Base-by-base conservation (phyloP, 1,284 basidiomycete species). In the Ganoderma lucidum region DNA sequence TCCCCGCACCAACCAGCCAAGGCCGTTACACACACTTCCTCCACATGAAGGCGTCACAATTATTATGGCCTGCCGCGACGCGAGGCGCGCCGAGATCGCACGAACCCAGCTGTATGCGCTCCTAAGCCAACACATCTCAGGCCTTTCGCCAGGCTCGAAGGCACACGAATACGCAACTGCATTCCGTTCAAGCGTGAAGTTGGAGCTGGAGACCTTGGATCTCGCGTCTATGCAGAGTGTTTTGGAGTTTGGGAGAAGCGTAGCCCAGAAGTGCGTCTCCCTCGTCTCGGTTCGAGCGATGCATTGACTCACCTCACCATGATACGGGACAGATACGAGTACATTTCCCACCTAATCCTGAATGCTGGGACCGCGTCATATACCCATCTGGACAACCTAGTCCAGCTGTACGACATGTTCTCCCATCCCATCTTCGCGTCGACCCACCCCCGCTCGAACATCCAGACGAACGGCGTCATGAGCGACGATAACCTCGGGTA, bases 341-440 rank as follows among this genome's bases (percentile, higher is more conserved):
- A 96, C 75, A 83, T 35, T 35, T 35, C 35, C 8, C 93, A 93
- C 71, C 80, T 96, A 44, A 89, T 95, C 66, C 90, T 89, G 76
- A 97, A 97, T 74, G 96, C 96, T n/a, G 96, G 95, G 2, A 83
- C 92, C 6, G 90, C 87, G 2, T 87, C 87, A 53, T 92, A 92
- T 76, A 80, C 75, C 23, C 83, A 83, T 32, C 85, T 96, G 41
- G 78, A 91, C 74, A 93, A 88, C 85, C 67, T 78, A 0, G 68
- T 71, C 0, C 85, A 86, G 28, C 67, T 89, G 51, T 80, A 81
- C 58, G 90, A 95, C 75, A 71, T 93, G 6, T 55, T 87, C 14
- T 81, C 77, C 0, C 78, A 85, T 60, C 85, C 86, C 8, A 73
- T 90, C 42, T 77, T 78, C 10, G 82, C 85, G 0, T 78, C 93